Base-by-base conservation (phyloP, 176 grass and related monocot genomes). In the Oryza punctata region DNA sequence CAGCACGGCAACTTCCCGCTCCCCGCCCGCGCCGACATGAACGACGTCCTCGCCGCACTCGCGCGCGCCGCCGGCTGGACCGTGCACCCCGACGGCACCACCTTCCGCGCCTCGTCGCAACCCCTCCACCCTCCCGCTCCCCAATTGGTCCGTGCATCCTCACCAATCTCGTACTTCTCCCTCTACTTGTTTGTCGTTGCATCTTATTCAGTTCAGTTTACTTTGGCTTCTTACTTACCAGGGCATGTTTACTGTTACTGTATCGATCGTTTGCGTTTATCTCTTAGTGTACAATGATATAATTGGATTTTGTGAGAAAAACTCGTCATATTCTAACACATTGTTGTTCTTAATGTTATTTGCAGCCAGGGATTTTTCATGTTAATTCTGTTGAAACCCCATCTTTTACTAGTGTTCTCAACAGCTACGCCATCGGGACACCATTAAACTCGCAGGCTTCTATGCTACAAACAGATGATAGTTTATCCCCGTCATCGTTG, bases 21-120 rank as follows among this genome's bases (percentile, higher is more conserved):
- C 67, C 95, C 92, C 24, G 92, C 91, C 2, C 90, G 95, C 79
- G 92, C 92, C 25, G 95, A 98, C 84, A 98, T 98, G 91, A 98
- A 98, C 91, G 95, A 98, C 85, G 92, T 98, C 79, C 92, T 98
- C 60, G 95, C 95, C 40, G 92, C 92, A 63, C 92, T 98, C 47
- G 95, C 95, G 41, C 95, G 91, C 38, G 87, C 94, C 78, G 95
- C 92, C 24, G 95, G 95, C 0, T 98, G 95, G 95, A 84, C 88
- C 10, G 92, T 98, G 50, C 86, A 98, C 5, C 52, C 92, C 21
- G 89, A 98, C 40, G 95, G 95, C 25, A 98, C 92, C 78, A 95
- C 95, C 23, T 95, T 93, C 57, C 90, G 93, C 59, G 75, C 88
- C 25, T 81, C 77, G 13, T 14, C 71, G 63, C 61, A 29, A n/a